Evolutionary conservation across 208 protist species (phyloP).

Genomic region (Blastocrithidia nonstop): DNA sequence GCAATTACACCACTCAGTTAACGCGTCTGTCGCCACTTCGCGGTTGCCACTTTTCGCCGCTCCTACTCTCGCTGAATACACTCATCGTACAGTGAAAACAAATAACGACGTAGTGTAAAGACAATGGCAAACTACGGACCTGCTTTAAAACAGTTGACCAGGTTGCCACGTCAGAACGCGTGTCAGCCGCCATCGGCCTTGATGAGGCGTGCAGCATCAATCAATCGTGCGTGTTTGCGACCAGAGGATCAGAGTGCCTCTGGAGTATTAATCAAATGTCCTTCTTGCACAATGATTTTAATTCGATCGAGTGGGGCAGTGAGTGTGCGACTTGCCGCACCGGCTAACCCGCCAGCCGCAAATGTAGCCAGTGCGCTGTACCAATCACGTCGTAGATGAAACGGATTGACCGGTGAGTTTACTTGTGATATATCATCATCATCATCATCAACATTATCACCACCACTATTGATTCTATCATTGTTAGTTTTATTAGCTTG

Average conservation of each 20-base stretch:
- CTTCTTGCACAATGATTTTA: slow-evolving; percentile 86
- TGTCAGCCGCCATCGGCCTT: slow-evolving; percentile 53
- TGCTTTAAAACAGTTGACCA: slow-evolving; percentile 83
- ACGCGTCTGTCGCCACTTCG: no score
- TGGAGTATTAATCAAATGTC: slow-evolving; percentile 50
- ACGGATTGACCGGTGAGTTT: no score
- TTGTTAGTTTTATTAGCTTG: not conserved
- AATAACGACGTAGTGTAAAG: slow-evolving; percentile 72
- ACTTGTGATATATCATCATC: not conserved
- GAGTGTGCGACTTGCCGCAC: slow-evolving; percentile 63
- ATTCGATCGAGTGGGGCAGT: slow-evolving; percentile 86
- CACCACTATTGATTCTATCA: not conserved
- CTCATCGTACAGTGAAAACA: slow-evolving; percentile 69
- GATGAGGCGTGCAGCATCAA: slow-evolving; percentile 63
- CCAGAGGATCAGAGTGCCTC: slow-evolving; percentile 3
- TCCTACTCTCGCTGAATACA: slow-evolving; percentile 38
- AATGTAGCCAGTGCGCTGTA: slow-evolving; percentile 67
- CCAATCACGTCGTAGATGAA: slow-evolving; percentile 58
- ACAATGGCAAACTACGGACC: slow-evolving; percentile 83
- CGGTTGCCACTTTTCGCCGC: no score
- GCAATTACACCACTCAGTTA: no score
- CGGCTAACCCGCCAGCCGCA: slow-evolving; percentile 68
- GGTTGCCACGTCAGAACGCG: slow-evolving; percentile 81
- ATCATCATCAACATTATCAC: not conserved
- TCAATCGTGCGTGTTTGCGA: slow-evolving; percentile 29